A percentile compares a stretch with the other conserved stretches of the same genome.
Conservation (phyloP, 768 basidiomycete species). For the Piloderma croceum region DNA sequence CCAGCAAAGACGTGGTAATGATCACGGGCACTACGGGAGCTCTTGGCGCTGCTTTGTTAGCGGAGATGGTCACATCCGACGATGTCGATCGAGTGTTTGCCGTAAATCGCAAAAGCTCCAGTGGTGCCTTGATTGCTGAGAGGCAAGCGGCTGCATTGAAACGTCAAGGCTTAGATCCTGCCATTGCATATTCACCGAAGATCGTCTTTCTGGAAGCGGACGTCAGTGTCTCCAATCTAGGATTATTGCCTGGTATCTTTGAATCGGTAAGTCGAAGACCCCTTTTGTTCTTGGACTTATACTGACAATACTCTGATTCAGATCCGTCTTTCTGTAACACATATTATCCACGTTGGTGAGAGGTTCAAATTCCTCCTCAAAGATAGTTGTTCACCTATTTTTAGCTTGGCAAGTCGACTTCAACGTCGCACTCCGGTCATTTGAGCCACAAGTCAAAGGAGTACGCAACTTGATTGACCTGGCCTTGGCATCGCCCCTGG, state of each 20-base stretch:
- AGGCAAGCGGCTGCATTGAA: conserved; percentile 20
- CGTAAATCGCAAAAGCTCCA: conserved; percentile 21
- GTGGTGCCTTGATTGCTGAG: conserved; percentile 4
- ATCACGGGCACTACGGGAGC: conserved; percentile 30
- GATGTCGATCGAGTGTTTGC: conserved; percentile 26
- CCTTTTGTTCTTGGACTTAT: not conserved
- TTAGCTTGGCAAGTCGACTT: conserved; percentile 35
- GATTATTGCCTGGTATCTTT: conserved; percentile 17
- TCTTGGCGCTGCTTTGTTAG: conserved; percentile 32
- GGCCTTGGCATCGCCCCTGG: conserved; percentile 21
- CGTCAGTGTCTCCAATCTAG: conserved; percentile 15
- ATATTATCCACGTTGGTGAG: conserved; percentile 30
- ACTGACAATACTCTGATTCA: too few relatives aligned
- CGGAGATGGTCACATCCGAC: conserved; percentile 27
- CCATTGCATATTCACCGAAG: conserved; percentile 18
- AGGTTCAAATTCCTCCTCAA: not conserved
- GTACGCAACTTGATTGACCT: conserved; percentile 31
- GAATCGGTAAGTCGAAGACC: conserved; percentile 13
- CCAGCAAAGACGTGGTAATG: conserved; percentile 25
- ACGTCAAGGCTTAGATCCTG: conserved; percentile 22
- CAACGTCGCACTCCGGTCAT: conserved; percentile 24
- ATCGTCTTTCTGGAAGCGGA: conserved; percentile 27
- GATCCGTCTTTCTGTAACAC: conserved; percentile 15
- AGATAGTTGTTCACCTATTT: not conserved
- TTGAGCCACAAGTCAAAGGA: conserved; percentile 25